Evolutionary conservation across 1,284 basidiomycete species (phyloP), one percentile per base, ranked within the genome.

Genomic region (Moesziomyces sp.): DNA sequence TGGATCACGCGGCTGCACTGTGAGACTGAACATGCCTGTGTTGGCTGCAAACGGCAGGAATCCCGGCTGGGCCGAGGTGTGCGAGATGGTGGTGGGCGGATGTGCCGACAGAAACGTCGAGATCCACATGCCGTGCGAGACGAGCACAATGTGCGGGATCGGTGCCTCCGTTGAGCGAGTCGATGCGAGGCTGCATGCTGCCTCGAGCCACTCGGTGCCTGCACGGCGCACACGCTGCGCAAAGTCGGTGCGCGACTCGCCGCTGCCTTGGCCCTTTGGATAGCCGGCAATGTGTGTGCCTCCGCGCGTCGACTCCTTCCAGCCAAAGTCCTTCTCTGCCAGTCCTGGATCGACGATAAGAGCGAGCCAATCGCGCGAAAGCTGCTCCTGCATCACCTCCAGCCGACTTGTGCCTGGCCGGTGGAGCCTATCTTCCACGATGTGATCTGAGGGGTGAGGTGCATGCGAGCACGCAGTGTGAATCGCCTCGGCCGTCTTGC

Each of bases 91-190:
- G 6, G 59, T 70, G 16, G 74, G 74, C 30, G 70, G 74, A 52
- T 68, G 68, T 0, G 47, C 34, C 21, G 55, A 61, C 5, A 82
- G 60, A 26, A 80, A 81, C 11, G 73, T 64, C 3, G 77, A 74
- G 60, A 82, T 77, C 78, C 77, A 79, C 62, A 80, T 76, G 23
- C 79, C 81, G 63, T 82, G 81, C 16, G 72, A 69, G 16, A 82
- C 78, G 7, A 81, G 42, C 2, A 82, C 73, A 5, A 79, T 61
- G 43, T 80, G 79, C 13, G 79, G 74, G 2, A 58, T 21, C 24
- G 48, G n/a, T 2, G 18, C 18, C 5, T 40, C 16, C 38, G n/a
- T 47, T 11, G 42, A 26, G 4, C 28, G 46, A 3, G n/a, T 28
- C 0, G 51, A 50, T 19, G 59, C 62, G 0, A 59, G 50, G 2